Base-by-base conservation (phyloP, 2,329 filamentous ascomycete species). In the Aureobasidium pullulans region DNA sequence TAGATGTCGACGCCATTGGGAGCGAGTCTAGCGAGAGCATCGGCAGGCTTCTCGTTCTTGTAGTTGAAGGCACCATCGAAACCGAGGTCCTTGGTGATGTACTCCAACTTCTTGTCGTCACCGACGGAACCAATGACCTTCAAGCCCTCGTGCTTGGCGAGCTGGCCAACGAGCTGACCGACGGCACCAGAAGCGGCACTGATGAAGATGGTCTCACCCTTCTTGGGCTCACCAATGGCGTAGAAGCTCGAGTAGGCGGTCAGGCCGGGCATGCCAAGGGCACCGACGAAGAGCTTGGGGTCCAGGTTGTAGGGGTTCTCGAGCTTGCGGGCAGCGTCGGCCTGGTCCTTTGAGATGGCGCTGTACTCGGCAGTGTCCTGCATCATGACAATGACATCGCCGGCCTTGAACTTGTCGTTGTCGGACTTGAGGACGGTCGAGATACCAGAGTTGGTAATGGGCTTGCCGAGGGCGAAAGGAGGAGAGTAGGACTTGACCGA, bases 21-120 rank as follows among this genome's bases (percentile, higher is more conserved):
- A 0, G 88, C 88, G 16, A 94, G 79, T 60, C 88, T 80, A 64
- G 78, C 73, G 59, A 95, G 78, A 0, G 88, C 89, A 10, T 86
- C 85, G 0, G 74, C 69, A 0, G 89, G 81, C 65, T 81, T 82
- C 76, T 94, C 89, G 65, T 83, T 91, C 81, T 94, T 93, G 80
- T 95, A 95, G 79, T 95, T 94, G 77, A 93, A 94, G 8, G 85
- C 90, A 15, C 72, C 81, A 67, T 90, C 86, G 69, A 90, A 91
- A 29, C 79, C 79, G 36, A 91, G 80, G 50, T 88, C 84, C 58
- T 87, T 84, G 59, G 72, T 77, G 70, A 90, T 87, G 71, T 85
- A 94, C 19, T 88, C 83, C 28, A 91, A 78, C 78, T 96, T 95
- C 68, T 88, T 85, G 68, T 92, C 87, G 16, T 84, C 84, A 2